phyloP scores from a whole-genome alignment of 805 yeast species.

The Candida coleopterorum region DNA sequence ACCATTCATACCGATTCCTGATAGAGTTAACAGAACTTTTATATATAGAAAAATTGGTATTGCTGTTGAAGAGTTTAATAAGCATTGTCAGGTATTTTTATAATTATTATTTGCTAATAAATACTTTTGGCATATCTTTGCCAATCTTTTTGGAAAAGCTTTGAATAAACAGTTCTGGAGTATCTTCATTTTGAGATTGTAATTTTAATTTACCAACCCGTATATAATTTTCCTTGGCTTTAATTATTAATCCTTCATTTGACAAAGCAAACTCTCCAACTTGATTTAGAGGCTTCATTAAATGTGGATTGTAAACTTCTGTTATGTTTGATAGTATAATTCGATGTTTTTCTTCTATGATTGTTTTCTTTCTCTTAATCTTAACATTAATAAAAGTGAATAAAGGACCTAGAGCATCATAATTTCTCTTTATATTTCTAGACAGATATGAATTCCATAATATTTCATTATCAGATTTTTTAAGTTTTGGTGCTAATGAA shows the following conservation, averaged over 20 bases:
- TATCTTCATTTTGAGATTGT: slow-evolving; percentile 51
- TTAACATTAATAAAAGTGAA: slow-evolving; percentile 39
- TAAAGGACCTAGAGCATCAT: slow-evolving; percentile 54
- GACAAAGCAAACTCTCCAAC: slow-evolving; percentile 22
- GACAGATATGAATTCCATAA: slow-evolving; percentile 43
- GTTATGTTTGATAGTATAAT: slow-evolving; percentile 44
- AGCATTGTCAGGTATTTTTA: slow-evolving; percentile 49
- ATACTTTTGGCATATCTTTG: slow-evolving; percentile 5
- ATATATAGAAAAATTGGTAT: slow-evolving; percentile 68
- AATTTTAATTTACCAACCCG: slow-evolving; percentile 39
- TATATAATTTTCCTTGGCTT: slow-evolving; percentile 42
- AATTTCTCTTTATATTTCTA: slow-evolving; percentile 34
- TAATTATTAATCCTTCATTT: slow-evolving; percentile 28
- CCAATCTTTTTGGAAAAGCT: slow-evolving; percentile 47
- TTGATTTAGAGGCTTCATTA: neutral
- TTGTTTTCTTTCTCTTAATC: slow-evolving; percentile 27
- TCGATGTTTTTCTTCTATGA: slow-evolving; percentile 32
- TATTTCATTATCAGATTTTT: slow-evolving; percentile 37
- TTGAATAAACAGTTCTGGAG: slow-evolving; percentile 38
- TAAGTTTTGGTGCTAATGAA: slow-evolving; percentile 58
- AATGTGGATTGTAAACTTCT: neutral
- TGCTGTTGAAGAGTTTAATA: slow-evolving; percentile 80
- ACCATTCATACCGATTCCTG: slow-evolving; percentile 76
- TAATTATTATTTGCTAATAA: neutral
- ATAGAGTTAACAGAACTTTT: slow-evolving; percentile 54